Percentiles rank a stretch among this genome's conserved stretches.
phyloP scores from a whole-genome alignment of 805 yeast species.

The Lipomyces lipofer region DNA sequence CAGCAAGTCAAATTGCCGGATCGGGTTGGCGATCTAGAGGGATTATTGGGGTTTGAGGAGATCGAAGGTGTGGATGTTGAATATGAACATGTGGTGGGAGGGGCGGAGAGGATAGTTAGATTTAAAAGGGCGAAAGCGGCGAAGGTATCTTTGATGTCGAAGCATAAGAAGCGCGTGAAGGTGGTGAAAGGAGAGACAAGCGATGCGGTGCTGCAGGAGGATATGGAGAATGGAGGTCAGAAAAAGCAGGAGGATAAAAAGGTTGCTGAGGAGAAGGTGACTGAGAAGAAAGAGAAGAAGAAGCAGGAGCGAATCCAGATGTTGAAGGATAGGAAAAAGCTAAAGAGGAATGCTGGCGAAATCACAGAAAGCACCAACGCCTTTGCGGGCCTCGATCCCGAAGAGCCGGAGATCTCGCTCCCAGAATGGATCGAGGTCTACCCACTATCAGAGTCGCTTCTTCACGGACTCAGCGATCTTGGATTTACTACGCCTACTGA shows the following conservation, averaged over 20 bases:
- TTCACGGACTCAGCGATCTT: conserved; percentile 60
- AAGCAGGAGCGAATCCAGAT: neutral
- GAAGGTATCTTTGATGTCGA: conserved; percentile 47
- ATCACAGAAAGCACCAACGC: conserved; percentile 22
- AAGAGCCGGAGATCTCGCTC: conserved; percentile 33
- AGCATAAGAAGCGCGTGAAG: conserved; percentile 28
- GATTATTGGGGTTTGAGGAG: conserved; percentile 90
- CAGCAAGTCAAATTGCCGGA: conserved; percentile 79
- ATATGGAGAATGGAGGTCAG: conserved; percentile 34
- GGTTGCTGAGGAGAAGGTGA: conserved; percentile 11
- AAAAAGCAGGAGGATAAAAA: conserved; percentile 16
- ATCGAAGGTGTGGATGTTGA: conserved; percentile 89
- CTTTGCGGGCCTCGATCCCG: conserved; percentile 29
- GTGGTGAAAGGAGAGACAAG: conserved; percentile 8
- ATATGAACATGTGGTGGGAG: conserved; percentile 60
- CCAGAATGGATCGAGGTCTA: conserved; percentile 43
- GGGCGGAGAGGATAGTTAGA: conserved; percentile 18
- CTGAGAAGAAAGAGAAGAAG: conserved; percentile 6
- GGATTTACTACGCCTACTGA: conserved; percentile 75
- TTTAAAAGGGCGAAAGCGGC: conserved; percentile 15
- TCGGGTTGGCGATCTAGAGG: conserved; percentile 81
- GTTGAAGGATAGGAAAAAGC: too few relatives aligned
- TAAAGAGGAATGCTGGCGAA: conserved; percentile 4
- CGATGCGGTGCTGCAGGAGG: conserved; percentile 19
- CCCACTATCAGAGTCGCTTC: conserved; percentile 53